These are phyloP conservation scores for Ballota nigra DNA, from an alignment of 257 asterid species.

Conservation along the genomic window DNA sequence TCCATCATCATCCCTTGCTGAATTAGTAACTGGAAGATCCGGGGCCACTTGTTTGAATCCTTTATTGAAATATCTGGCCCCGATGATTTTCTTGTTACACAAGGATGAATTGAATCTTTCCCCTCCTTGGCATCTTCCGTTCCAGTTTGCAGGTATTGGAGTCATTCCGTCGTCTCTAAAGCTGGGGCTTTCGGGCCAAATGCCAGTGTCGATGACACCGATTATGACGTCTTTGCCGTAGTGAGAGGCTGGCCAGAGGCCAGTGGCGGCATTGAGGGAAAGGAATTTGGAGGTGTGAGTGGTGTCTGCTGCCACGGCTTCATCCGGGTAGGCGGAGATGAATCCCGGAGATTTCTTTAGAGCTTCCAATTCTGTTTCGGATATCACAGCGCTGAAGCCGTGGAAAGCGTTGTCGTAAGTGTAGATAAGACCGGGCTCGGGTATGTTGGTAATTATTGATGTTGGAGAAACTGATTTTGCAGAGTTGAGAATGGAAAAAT, in stretches of 20 bases:
- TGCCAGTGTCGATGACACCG: constrained; percentile 20
- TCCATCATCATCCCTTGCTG: constrained; percentile 20
- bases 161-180: constrained; percentile 25
- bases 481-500: constrained; percentile 28
- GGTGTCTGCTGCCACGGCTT: constrained; percentile 3
- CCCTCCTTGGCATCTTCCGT: constrained; percentile 24
- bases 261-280: constrained; percentile 1
- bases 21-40: background rate
- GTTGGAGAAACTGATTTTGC: background rate
- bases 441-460: background rate
- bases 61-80: constrained; percentile 17
- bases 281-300: constrained; percentile 24
- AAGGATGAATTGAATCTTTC: constrained; percentile 22
- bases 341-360: constrained; percentile 12
- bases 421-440: constrained; percentile 19
- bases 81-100: constrained; percentile 32
- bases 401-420: constrained; percentile 29
- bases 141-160: constrained; percentile 18
- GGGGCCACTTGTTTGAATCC: background rate
- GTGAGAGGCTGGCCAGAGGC: constrained; percentile 14
- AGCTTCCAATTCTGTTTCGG: background rate
- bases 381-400: constrained; percentile 21
- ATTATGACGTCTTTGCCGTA: constrained; percentile 27
- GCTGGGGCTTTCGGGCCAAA: constrained; percentile 33
- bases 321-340: constrained; percentile 13